Evolutionary conservation across 2,329 filamentous ascomycete genomes (phyloP).

Genomic region (Aspergillus sp.): DNA sequence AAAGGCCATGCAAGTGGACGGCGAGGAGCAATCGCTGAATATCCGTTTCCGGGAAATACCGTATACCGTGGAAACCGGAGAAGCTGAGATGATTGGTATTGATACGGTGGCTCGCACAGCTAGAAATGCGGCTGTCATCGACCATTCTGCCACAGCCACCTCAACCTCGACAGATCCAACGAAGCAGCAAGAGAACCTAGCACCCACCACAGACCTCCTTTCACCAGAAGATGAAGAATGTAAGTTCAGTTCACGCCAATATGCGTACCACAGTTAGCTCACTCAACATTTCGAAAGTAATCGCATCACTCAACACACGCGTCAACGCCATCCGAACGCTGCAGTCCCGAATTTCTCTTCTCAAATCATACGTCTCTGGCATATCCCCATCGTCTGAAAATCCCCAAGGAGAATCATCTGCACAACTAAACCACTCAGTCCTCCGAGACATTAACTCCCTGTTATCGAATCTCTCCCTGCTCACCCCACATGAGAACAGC

Average conservation of each 20-base stretch:
- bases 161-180: constrained; percentile 15
- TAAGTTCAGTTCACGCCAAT: constrained; percentile 36
- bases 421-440: constrained; percentile 70
- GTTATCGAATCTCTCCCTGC: constrained; percentile 78
- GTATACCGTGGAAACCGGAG: constrained; percentile 88
- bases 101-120: constrained; percentile 88
- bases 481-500: constrained; percentile 71
- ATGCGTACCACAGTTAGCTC: neutral
- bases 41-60: constrained; percentile 81
- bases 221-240: constrained; percentile 68
- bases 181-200: constrained; percentile 40
- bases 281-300: constrained; percentile 30
- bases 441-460: constrained; percentile 88
- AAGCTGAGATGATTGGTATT: constrained; percentile 97
- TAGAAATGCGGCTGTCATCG: constrained; percentile 73
- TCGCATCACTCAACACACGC: constrained; percentile 77
- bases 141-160: constrained; percentile 27
- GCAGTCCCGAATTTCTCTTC: constrained; percentile 72
- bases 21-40: constrained; percentile 60
- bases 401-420: constrained; percentile 39
- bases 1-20: constrained; percentile 74
- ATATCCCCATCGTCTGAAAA: constrained; percentile 66
- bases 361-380: constrained; percentile 75
- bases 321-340: constrained; percentile 94
- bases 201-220: constrained; percentile 37